phyloP scores from a whole-genome alignment of 495 filamentous ascomycete species.

The Penicillium coffeae region DNA sequence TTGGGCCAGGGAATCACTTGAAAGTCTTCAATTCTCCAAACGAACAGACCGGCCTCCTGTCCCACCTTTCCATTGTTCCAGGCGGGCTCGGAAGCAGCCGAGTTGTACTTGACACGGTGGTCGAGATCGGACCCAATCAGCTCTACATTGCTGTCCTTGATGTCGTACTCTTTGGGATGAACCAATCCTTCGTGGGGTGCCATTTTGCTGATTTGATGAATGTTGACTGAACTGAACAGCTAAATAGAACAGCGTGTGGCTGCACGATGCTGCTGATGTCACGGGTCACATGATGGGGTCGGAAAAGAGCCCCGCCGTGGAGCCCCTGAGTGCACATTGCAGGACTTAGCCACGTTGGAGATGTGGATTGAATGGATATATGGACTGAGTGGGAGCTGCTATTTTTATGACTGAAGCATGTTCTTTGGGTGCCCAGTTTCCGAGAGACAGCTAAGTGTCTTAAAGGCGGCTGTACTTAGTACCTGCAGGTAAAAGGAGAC shows the following conservation, averaged over 20 bases:
- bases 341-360: too few species aligned
- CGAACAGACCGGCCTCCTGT: slow-evolving; percentile 42
- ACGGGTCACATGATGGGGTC: neutral
- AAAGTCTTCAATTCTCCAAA: slow-evolving; percentile 63
- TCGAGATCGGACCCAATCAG: slow-evolving; percentile 56
- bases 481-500: too few species aligned
- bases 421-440: too few species aligned
- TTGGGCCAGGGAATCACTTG: slow-evolving; percentile 56
- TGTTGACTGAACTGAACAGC: neutral
- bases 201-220: slow-evolving; percentile 34
- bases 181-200: slow-evolving; percentile 53
- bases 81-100: slow-evolving; percentile 55
- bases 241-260: too few species aligned
- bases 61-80: slow-evolving; percentile 54
- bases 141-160: slow-evolving; percentile 61
- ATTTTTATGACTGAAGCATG: too few species aligned
- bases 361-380: too few species aligned
- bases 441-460: too few species aligned
- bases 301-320: too few species aligned
- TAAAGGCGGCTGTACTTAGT: too few species aligned
- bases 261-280: neutral
- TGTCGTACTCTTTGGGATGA: slow-evolving; percentile 55
- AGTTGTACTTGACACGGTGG: slow-evolving; percentile 60
- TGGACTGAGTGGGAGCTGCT: too few species aligned
- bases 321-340: too few species aligned